Percentiles rank a stretch among this genome's conserved stretches.
phyloP scores from a whole-genome alignment of 192 early-diverging fungal genomes.

The Geranomyces variabilis region DNA sequence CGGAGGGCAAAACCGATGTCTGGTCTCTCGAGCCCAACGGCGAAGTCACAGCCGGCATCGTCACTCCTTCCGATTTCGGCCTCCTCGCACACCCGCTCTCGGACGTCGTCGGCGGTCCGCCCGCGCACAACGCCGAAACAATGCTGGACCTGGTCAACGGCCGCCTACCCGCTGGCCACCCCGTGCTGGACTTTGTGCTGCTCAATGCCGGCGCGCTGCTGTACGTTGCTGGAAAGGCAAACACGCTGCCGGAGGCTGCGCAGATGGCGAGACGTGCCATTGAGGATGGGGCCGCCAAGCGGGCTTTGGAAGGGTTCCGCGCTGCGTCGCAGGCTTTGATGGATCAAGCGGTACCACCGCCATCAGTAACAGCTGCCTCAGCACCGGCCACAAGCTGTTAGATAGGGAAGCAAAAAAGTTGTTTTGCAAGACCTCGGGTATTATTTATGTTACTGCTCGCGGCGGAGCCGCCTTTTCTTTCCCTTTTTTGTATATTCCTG shows the following conservation, averaged over 20 bases:
- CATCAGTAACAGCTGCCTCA: neutral
- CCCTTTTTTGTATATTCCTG: no score
- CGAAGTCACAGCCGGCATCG: slow-evolving; percentile 62
- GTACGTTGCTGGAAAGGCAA: slow-evolving; percentile 76
- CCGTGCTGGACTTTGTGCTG: slow-evolving; percentile 89
- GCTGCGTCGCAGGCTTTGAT: slow-evolving; percentile 22
- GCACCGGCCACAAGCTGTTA: neutral
- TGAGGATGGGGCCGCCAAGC: slow-evolving; percentile 66
- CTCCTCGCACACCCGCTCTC: slow-evolving; percentile 72
- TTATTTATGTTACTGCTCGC: no score
- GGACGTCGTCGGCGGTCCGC: slow-evolving; percentile 69
- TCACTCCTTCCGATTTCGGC: slow-evolving; percentile 90
- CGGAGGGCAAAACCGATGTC: slow-evolving; percentile 84
- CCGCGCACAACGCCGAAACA: slow-evolving; percentile 73
- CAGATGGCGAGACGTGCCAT: slow-evolving; percentile 75
- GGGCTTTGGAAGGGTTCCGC: slow-evolving; percentile 67
- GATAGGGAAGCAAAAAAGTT: no score
- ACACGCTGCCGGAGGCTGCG: slow-evolving; percentile 75
- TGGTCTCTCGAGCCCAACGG: slow-evolving; percentile 76
- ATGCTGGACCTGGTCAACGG: slow-evolving; percentile 72
- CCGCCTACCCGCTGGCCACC: slow-evolving; percentile 51
- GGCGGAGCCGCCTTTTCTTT: no score
- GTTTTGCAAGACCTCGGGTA: no score
- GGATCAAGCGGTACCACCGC: no score
- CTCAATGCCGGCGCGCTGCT: slow-evolving; percentile 89